phyloP scores from a whole-genome alignment of 116 monocot genomes.

The Dioscorea cayenensis region DNA sequence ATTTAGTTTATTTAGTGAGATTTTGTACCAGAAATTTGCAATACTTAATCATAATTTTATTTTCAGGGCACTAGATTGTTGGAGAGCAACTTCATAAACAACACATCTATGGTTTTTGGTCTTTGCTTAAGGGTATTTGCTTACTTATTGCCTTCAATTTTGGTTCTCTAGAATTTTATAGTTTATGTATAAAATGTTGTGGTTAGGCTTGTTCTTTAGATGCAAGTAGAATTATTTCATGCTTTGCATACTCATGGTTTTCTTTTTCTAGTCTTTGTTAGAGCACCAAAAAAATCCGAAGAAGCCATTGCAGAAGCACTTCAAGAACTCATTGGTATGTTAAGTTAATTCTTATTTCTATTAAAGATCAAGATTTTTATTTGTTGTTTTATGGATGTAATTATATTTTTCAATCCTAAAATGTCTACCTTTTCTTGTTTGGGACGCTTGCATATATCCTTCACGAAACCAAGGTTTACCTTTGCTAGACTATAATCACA shows the following conservation, averaged over 20 bases:
- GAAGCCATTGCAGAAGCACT: slow-evolving; percentile 70
- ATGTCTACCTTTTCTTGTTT: too few relatives aligned
- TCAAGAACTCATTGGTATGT: slow-evolving; percentile 75
- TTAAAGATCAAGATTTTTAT: neutral
- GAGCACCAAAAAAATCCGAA: slow-evolving; percentile 82
- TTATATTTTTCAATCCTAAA: neutral
- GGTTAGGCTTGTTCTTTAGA: neutral
- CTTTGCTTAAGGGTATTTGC: slow-evolving; percentile 65
- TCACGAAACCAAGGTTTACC: too few relatives aligned
- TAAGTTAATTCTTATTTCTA: neutral
- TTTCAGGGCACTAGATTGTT: slow-evolving; percentile 58
- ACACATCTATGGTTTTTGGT: slow-evolving; percentile 92
- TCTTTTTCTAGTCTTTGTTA: slow-evolving; percentile 60
- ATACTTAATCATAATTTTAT: neutral
- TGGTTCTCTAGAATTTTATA: neutral
- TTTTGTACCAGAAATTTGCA: too few relatives aligned
- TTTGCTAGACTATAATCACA: too few relatives aligned
- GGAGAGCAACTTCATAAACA: slow-evolving; percentile 89
- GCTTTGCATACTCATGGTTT: neutral
- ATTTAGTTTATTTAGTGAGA: too few relatives aligned
- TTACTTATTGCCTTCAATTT: neutral
- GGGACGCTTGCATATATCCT: too few relatives aligned
- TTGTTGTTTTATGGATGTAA: neutral
- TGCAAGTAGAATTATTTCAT: neutral
- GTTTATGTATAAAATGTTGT: neutral